A percentile compares a stretch with the other conserved stretches of the same genome.
Evolutionary conservation across 2,329 filamentous ascomycete genomes (phyloP).

Genomic region (Sporothrix brunneoviolacea): DNA sequence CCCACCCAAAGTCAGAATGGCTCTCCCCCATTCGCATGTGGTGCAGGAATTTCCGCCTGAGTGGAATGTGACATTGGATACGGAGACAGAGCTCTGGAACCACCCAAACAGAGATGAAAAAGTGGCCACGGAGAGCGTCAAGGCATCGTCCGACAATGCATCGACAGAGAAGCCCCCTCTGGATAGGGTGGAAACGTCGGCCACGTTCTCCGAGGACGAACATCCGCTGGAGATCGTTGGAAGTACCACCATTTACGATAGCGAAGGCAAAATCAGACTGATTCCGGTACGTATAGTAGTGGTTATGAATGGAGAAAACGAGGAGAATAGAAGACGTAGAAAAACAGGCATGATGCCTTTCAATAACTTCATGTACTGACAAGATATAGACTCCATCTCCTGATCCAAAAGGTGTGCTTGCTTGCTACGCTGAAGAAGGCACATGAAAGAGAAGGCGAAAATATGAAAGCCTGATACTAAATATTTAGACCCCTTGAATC

Average conservation of each 20-base stretch:
- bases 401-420: slow-evolving; percentile 10
- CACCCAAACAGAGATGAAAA: neutral
- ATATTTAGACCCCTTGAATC: slow-evolving; percentile 24
- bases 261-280: slow-evolving; percentile 10
- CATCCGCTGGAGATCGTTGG: slow-evolving; percentile 9
- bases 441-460: neutral
- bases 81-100: neutral
- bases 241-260: slow-evolving; percentile 15
- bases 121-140: neutral
- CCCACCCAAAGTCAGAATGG: neutral
- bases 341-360: too few relatives aligned
- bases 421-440: neutral
- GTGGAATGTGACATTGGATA: neutral
- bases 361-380: too few relatives aligned
- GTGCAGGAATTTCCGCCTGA: slow-evolving; percentile 1
- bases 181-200: neutral
- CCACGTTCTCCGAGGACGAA: slow-evolving; percentile 4
- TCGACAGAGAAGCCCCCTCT: slow-evolving; percentile 2
- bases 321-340: too few relatives aligned
- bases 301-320: too few relatives aligned
- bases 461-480: neutral
- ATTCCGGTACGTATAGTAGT: slow-evolving; percentile 12
- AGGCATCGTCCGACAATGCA: neutral
- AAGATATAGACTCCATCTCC: slow-evolving; percentile 9
- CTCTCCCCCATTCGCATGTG: neutral